phyloP scores from a whole-genome alignment of 176 grass and related monocot genomes.

The Aechmea fasciata region DNA sequence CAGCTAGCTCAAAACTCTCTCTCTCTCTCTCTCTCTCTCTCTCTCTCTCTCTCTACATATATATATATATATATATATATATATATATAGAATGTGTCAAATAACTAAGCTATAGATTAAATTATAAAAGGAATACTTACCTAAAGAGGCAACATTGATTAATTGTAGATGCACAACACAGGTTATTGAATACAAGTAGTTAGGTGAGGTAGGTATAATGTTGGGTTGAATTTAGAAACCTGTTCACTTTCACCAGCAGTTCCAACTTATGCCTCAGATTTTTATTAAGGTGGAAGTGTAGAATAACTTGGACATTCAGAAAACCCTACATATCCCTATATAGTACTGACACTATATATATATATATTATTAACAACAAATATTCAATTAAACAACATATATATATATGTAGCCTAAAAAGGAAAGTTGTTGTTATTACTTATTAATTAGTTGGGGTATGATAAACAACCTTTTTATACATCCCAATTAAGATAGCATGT shows the following conservation, averaged over 20 bases:
- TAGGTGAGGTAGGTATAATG: constrained; percentile 10
- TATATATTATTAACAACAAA: background rate
- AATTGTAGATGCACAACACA: background rate
- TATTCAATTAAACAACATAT: background rate
- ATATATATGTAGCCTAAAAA: background rate
- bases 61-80: background rate
- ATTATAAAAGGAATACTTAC: background rate
- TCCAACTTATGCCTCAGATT: background rate
- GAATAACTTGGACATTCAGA: constrained; percentile 1
- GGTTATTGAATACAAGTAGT: background rate
- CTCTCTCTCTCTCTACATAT: too few species aligned
- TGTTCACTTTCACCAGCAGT: background rate
- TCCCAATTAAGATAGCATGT: too few species aligned
- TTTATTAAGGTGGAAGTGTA: background rate
- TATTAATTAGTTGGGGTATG: background rate
- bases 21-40: too few species aligned
- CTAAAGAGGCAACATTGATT: background rate
- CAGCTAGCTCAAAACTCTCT: too few species aligned
- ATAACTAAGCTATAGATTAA: background rate
- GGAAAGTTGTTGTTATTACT: background rate
- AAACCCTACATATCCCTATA: background rate
- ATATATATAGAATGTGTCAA: background rate
- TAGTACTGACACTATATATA: background rate
- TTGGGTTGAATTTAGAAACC: constrained; percentile 1
- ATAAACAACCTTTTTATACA: too few species aligned